Evolutionary conservation across 768 basidiomycete genomes (phyloP).

Genomic region (Kwoniella dejecticola): DNA sequence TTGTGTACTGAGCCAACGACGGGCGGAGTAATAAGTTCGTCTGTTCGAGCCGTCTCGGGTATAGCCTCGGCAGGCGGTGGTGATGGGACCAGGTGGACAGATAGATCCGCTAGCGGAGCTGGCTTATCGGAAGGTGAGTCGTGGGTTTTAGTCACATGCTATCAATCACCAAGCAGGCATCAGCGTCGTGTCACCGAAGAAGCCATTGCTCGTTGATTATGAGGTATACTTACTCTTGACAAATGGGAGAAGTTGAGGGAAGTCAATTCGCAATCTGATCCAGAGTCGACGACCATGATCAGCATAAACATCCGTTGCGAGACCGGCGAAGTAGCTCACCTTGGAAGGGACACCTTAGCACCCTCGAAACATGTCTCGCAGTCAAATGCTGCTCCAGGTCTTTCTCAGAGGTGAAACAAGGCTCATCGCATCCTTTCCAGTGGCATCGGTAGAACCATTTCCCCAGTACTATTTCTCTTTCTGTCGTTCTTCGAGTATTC

Average conservation of each 20-base stretch:
- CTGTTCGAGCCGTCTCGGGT: constrained; percentile 23
- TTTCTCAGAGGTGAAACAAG: constrained; percentile 26
- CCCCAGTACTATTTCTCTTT: neutral
- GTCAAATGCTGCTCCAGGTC: constrained; percentile 32
- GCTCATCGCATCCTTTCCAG: constrained; percentile 35
- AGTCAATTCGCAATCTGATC: constrained; percentile 27
- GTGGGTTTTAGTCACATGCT: constrained; percentile 36
- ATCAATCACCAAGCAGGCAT: neutral
- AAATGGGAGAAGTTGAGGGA: constrained; percentile 33
- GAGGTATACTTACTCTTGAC: constrained; percentile 20
- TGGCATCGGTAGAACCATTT: constrained; percentile 24
- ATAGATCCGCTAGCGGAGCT: constrained; percentile 22
- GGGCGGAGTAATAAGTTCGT: constrained; percentile 29
- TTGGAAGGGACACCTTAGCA: constrained; percentile 30
- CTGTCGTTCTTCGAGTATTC: neutral
- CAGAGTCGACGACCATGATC: too few species aligned
- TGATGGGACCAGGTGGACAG: constrained; percentile 4
- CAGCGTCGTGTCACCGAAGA: too few species aligned
- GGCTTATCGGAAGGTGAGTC: constrained; percentile 25
- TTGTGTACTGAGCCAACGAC: constrained; percentile 27
- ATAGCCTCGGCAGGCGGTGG: constrained; percentile 5
- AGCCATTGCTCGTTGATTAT: too few species aligned
- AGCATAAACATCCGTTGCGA: too few species aligned
- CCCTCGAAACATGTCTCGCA: constrained; percentile 35
- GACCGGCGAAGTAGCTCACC: constrained; percentile 11